These are phyloP conservation scores for Scopulariopsis brevicaulis DNA, from an alignment of 2,329 filamentous ascomycete species.

Conservation along the genomic window DNA sequence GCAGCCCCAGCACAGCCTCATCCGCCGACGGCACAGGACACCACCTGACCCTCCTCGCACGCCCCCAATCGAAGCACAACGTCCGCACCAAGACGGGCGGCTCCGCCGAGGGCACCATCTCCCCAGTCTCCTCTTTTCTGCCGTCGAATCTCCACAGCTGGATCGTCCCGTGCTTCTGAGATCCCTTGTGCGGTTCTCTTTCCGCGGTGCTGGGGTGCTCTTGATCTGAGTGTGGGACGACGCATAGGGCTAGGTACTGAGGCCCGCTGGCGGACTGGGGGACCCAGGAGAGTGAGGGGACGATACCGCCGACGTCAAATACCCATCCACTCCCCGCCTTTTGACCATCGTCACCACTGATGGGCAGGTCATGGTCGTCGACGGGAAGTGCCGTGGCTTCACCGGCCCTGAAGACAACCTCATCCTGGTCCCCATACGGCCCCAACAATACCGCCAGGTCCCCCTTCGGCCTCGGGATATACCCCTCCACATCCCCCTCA, in stretches of 20 bases:
- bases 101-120: slow-evolving; percentile 19
- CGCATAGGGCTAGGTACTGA: slow-evolving; percentile 39
- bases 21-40: slow-evolving; percentile 29
- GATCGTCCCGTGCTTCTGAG: slow-evolving; percentile 31
- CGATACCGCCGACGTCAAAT: slow-evolving; percentile 41
- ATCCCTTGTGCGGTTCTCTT: slow-evolving; percentile 23
- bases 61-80: slow-evolving; percentile 37
- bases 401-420: slow-evolving; percentile 16
- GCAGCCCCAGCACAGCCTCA: slow-evolving; percentile 20
- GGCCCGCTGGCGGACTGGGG: slow-evolving; percentile 18
- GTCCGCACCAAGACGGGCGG: slow-evolving; percentile 28
- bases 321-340: slow-evolving; percentile 34
- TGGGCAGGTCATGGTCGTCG: slow-evolving; percentile 6
- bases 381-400: slow-evolving; percentile 16
- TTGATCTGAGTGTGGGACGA: slow-evolving; percentile 39
- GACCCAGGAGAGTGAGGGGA: slow-evolving; percentile 41
- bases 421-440: slow-evolving; percentile 16
- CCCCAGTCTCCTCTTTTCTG: slow-evolving; percentile 15
- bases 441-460: slow-evolving; percentile 22
- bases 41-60: slow-evolving; percentile 39
- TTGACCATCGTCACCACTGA: slow-evolving; percentile 2
- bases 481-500: slow-evolving; percentile 12
- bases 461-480: slow-evolving; percentile 15
- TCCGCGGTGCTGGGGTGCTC: slow-evolving; percentile 21
- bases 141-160: slow-evolving; percentile 39